Evolutionary conservation across 2,329 filamentous ascomycete species (phyloP), one percentile per base, ranked within the genome.

Genomic region (Coccinonectria pachysandricola): DNA sequence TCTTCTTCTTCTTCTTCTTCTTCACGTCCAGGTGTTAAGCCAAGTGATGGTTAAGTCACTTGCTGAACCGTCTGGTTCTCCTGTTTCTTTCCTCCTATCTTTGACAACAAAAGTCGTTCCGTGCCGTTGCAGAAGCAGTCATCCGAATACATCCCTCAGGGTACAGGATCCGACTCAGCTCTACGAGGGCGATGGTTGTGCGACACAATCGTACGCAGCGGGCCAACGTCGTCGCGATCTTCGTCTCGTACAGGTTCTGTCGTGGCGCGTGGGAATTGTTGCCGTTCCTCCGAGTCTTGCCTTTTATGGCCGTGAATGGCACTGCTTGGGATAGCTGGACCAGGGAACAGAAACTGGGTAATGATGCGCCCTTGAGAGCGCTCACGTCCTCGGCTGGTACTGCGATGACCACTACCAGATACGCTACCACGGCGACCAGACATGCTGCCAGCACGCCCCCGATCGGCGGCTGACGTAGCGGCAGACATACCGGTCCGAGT

Each of bases 341-440:
- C 65, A 0, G 64, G 65, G 24, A 65, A 65, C 8, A 70, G 45
- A 14, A 70, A 52, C 24, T 60, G 56, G 5, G 59, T 49, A 14
- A 69, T 42, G 4, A 69, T 37, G 36, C 59, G 64, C 33, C 54
- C 54, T 23, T 59, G 56, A 19, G 44, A 37, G n/a, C 56, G 39
- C 18, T 46, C 45, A 15, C 46, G 56, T 27, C 56, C 55, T 14
- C 52, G 51, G 31, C 57, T 58, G 26, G 50, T 50, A 36, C 54
- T 62, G 10, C 53, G 51, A 11, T 50, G 49, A n/a, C n/a, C n/a
- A 8, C 52, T 50, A 4, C 45, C 45, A 19, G 42, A 34, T 13
- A 45, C 43, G 14, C 41, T 50, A 6, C 45, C 42, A 9, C 42
- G 42, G 1, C 49, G 49, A 5, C 20, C 5, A 12, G 12, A 14